Percentiles rank a stretch among this genome's conserved stretches.
Evolutionary conservation across 148 eudicot genomes (phyloP).

Genomic region (Cornus controversa): DNA sequence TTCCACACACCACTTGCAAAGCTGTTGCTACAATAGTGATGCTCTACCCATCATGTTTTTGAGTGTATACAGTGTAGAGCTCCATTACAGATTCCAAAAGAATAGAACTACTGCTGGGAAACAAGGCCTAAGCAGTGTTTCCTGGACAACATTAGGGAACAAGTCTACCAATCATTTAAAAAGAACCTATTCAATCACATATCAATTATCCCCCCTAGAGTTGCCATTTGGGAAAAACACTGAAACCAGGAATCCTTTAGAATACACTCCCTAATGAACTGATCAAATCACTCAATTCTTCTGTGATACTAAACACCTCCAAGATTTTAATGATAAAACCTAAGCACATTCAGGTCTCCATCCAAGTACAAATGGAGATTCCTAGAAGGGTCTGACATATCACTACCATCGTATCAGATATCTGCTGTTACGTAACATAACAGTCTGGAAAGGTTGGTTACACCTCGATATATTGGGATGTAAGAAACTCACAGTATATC

Average conservation of each 20-base stretch:
- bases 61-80: too few species aligned
- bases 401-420: too few species aligned
- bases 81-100: too few species aligned
- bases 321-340: too few species aligned
- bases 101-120: background rate
- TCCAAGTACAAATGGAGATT: background rate
- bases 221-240: background rate
- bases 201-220: background rate
- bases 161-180: background rate
- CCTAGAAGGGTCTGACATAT: background rate
- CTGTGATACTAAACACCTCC: background rate
- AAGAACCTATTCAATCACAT: background rate
- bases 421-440: too few species aligned
- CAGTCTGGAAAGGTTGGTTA: too few species aligned
- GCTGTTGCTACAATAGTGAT: too few species aligned
- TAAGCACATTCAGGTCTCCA: background rate
- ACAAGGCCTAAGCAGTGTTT: background rate
- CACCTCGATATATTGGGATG: too few species aligned
- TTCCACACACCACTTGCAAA: background rate
- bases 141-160: background rate
- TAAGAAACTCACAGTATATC: too few species aligned
- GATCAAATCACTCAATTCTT: background rate
- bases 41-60: too few species aligned
- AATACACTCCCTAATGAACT: background rate
- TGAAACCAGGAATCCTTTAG: background rate